Evolutionary conservation across 2,329 filamentous ascomycete genomes (phyloP), one percentile per base, ranked within the genome.

Genomic region (Claviceps citrina): DNA sequence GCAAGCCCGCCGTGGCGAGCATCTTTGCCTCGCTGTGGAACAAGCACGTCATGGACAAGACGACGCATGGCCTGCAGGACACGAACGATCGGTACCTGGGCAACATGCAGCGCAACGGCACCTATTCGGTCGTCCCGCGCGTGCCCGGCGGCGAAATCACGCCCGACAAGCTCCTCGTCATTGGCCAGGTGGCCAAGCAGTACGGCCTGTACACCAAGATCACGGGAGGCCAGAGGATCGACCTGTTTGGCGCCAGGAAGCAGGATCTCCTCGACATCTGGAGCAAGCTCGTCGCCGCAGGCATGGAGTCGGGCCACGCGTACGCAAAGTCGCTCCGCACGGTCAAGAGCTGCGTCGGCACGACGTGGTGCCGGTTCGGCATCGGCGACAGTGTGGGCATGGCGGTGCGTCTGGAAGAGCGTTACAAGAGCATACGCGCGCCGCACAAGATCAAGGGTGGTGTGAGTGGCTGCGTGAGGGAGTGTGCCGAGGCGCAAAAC

Each of bases 361-460:
- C 82, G 1, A 87, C 84, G 1, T 94, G 86, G 86, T 94, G 86
- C 53, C 72, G 86, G 1, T 94, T 80, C 51, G 86, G 86, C 39
- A 79, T 94, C 41, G 84, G 84, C 22, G 86, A 94, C 61, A 86
- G 81, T 57, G 86, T 94, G 0, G 86, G 86, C 9, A 84, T 94
- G 80, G 86, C 86, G 0, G 78, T 94, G 13, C 72, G 84, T 3
- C 62, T 93, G 0, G 86, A 94, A 60, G 83, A 93, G 63, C 75
- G 86, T 34, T 94, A 94, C 62, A 94, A 94, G 69, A 84, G 82
- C 52, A 81, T 94, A 43, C 76, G 86, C n/a, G 71, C 72, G 13
- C 86, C 86, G 7, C 86, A 94, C 58, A 94, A 94, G 66, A 73
- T 93, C 57, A 94, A 94, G 60, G 85, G 83, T 1, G 86, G 84